Evolutionary conservation across 2,329 filamentous ascomycete genomes (phyloP), one percentile per base, ranked within the genome.

Genomic region (Gnomoniopsis smithogilvyi): DNA sequence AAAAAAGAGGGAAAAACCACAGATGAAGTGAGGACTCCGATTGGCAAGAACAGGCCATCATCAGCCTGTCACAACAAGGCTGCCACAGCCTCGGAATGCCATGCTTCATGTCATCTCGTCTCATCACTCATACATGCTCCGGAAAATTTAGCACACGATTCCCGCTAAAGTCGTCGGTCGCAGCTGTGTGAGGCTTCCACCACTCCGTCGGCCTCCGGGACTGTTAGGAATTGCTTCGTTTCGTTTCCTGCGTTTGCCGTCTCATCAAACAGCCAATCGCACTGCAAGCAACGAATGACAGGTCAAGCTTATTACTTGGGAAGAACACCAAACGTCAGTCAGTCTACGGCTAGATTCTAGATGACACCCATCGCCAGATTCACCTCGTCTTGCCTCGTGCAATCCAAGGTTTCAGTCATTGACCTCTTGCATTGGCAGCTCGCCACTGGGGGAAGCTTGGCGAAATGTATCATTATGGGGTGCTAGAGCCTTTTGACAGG

Each of bases 341-440:
- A 54, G 34, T 30, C 24, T 47, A 12, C 45, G 24, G 41, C 30
- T 49, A 46, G 54, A 34, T 45, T 58, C 50, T 43, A 58, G 50
- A 61, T 58, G 59, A 61, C 54, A 61, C 59, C 56, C 60, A 21
- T 56, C 52, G 60, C 51, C 55, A 56, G 60, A 60, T 53, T 52
- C 56, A 62, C 59, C 51, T 55, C 34, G 49, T 59, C 56, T 62
- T 54, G 43, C 34, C 24, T 50, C 43, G 51, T 55, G 56, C 56
- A 55, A 45, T 38, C 48, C 15, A 46, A 52, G 52, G 56, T 58
- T 59, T 59, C 56, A 62, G 50, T 52, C 54, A 55, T 54, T 51
- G 51, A 48, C 51, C n/a, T 58, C 46, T 54, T 51, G 59, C 56
- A 30, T 53, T 61, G 46, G 52, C 38, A 58, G 55, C 59, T 38